These are phyloP conservation scores for Hypoxylon sp. DNA, from an alignment of 2,329 filamentous ascomycete genomes.

Conservation along the genomic window DNA sequence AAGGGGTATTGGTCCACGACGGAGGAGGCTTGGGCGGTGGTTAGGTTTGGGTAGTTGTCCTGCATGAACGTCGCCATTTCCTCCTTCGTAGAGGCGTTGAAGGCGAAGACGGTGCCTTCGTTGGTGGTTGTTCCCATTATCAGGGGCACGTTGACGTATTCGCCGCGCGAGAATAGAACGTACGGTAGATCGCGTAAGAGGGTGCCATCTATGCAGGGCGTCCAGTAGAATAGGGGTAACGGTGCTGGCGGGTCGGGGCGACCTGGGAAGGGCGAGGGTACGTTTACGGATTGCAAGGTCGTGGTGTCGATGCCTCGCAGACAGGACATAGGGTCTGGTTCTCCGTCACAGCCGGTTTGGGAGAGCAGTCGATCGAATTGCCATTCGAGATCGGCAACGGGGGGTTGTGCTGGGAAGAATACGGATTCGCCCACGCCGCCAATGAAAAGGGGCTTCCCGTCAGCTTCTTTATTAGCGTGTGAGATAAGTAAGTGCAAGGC, in stretches of 20 bases:
- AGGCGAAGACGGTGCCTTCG: slow-evolving; percentile 65
- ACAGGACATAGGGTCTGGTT: slow-evolving; percentile 58
- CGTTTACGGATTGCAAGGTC: slow-evolving; percentile 60
- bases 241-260: slow-evolving; percentile 55
- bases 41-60: slow-evolving; percentile 64
- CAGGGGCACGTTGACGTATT: slow-evolving; percentile 62
- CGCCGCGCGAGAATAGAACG: slow-evolving; percentile 57
- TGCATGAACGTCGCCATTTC: slow-evolving; percentile 60
- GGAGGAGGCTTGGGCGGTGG: slow-evolving; percentile 53
- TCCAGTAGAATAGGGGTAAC: slow-evolving; percentile 63
- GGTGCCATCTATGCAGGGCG: slow-evolving; percentile 65
- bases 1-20: slow-evolving; percentile 60
- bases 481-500: slow-evolving; percentile 64
- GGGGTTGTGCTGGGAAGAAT: slow-evolving; percentile 66
- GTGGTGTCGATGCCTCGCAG: slow-evolving; percentile 57
- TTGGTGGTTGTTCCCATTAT: slow-evolving; percentile 60
- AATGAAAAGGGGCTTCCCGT: slow-evolving; percentile 61
- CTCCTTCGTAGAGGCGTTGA: slow-evolving; percentile 55
- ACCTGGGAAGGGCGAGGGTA: slow-evolving; percentile 59
- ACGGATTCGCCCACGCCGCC: slow-evolving; percentile 64
- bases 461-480: slow-evolving; percentile 56
- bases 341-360: slow-evolving; percentile 56
- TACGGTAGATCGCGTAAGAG: slow-evolving; percentile 62
- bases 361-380: slow-evolving; percentile 60
- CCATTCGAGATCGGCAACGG: slow-evolving; percentile 62